These are phyloP conservation scores for Zymoseptoria crescenta DNA, from an alignment of 2,329 filamentous ascomycete genomes.

Conservation along the genomic window DNA sequence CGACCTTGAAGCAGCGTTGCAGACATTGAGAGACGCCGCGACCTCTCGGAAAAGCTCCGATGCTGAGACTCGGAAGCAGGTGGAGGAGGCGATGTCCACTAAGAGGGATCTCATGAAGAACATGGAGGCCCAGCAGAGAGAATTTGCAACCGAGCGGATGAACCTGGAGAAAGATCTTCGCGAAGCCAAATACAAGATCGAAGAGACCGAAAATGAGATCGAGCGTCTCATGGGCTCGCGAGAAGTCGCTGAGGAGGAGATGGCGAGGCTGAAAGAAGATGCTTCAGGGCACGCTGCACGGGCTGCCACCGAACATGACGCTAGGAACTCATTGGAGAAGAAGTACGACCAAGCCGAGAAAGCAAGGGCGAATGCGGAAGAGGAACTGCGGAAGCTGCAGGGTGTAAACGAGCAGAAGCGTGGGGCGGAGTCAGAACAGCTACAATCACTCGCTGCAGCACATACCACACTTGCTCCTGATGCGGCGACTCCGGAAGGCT, in stretches of 20 bases:
- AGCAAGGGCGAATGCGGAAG: conserved; percentile 24
- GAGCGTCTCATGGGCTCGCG: conserved; percentile 75
- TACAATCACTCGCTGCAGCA: conserved; percentile 27
- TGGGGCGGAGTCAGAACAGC: conserved; percentile 33
- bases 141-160: conserved; percentile 78
- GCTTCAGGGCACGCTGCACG: conserved; percentile 56
- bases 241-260: conserved; percentile 69
- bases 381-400: conserved; percentile 45
- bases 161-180: conserved; percentile 75
- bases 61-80: conserved; percentile 56
- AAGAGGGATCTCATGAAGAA: conserved; percentile 93
- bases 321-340: conserved; percentile 53
- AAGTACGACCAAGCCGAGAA: conserved; percentile 33
- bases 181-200: conserved; percentile 65
- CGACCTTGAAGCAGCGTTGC: conserved; percentile 69
- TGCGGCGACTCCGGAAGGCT: conserved; percentile 30
- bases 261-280: conserved; percentile 52
- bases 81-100: conserved; percentile 81
- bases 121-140: conserved; percentile 82
- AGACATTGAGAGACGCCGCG: conserved; percentile 66
- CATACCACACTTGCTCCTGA: conserved; percentile 34
- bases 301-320: conserved; percentile 52
- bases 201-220: conserved; percentile 87
- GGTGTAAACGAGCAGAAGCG: conserved; percentile 49
- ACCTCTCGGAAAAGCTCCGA: conserved; percentile 45